Conservation (phyloP, 1,284 basidiomycete genomes). For the Xerocomus minutiporus region DNA sequence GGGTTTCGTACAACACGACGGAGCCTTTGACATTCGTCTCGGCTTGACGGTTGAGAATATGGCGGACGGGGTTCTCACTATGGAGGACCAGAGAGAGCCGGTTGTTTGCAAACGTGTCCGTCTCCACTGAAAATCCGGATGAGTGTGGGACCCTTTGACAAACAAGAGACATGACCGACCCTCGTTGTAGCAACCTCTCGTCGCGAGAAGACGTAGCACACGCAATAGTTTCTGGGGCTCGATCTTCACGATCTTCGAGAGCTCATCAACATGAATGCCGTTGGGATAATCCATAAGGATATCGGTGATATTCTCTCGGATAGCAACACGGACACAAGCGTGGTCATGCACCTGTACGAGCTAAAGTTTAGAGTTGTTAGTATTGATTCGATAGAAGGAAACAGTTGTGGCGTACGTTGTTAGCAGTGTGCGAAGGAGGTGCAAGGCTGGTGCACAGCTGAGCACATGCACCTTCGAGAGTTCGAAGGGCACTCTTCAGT, state of each 20-base stretch:
- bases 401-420: constrained; percentile 16
- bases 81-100: constrained; percentile 31
- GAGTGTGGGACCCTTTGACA: not conserved
- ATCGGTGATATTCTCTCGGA: constrained; percentile 31
- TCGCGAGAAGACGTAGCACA: constrained; percentile 34
- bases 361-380: constrained; percentile 5
- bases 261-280: constrained; percentile 31
- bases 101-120: constrained; percentile 34
- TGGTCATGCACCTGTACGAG: constrained; percentile 25
- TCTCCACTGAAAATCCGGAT: constrained; percentile 18
- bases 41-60: constrained; percentile 20
- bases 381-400: too few species aligned
- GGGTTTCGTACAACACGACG: constrained; percentile 25
- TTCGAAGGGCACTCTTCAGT: constrained; percentile 23
- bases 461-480: constrained; percentile 29
- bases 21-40: constrained; percentile 22
- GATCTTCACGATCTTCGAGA: constrained; percentile 26
- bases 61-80: constrained; percentile 22
- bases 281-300: constrained; percentile 25
- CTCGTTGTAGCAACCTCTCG: constrained; percentile 37
- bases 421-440: constrained; percentile 25
- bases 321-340: constrained; percentile 30
- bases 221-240: constrained; percentile 31
- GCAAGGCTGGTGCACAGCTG: constrained; percentile 32
- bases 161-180: constrained; percentile 12